phyloP scores from a whole-genome alignment of 495 filamentous ascomycete species.

The Tuber brumale region DNA sequence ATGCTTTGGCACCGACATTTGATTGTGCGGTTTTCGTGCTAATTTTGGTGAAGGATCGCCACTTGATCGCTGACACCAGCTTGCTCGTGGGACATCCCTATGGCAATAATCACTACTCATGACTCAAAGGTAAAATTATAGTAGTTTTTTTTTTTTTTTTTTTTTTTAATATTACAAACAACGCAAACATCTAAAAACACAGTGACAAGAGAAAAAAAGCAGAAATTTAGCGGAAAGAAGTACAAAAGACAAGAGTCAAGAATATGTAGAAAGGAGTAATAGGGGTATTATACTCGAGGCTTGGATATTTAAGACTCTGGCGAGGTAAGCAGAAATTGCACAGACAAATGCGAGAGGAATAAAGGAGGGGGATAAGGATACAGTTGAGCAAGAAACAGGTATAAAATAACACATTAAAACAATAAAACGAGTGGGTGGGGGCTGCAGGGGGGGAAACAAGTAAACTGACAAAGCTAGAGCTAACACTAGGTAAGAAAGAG shows the following conservation, averaged over 20 bases:
- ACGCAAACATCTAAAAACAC: not conserved
- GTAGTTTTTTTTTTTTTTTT: not conserved
- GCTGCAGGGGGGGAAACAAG: not conserved
- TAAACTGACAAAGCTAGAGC: too few species aligned
- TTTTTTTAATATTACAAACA: not conserved
- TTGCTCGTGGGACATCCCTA: not conserved
- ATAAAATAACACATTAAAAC: not conserved
- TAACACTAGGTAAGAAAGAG: not conserved
- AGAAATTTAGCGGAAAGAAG: not conserved
- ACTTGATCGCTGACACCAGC: not conserved
- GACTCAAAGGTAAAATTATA: not conserved
- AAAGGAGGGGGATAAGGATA: not conserved
- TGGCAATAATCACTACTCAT: not conserved
- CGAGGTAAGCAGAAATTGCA: not conserved
- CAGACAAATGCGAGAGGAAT: not conserved
- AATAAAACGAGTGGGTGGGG: not conserved
- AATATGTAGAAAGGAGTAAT: not conserved
- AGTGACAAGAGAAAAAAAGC: not conserved
- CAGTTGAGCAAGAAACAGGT: not conserved
- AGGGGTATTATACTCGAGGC: not conserved
- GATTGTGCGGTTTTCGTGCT: not conserved
- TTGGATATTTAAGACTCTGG: not conserved
- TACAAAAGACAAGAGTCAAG: not conserved
- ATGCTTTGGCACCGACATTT: not conserved
- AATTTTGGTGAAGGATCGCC: not conserved